These are phyloP conservation scores for Allomyces macrogynus DNA, from an alignment of 192 early-diverging fungal species.

Conservation along the genomic window DNA sequence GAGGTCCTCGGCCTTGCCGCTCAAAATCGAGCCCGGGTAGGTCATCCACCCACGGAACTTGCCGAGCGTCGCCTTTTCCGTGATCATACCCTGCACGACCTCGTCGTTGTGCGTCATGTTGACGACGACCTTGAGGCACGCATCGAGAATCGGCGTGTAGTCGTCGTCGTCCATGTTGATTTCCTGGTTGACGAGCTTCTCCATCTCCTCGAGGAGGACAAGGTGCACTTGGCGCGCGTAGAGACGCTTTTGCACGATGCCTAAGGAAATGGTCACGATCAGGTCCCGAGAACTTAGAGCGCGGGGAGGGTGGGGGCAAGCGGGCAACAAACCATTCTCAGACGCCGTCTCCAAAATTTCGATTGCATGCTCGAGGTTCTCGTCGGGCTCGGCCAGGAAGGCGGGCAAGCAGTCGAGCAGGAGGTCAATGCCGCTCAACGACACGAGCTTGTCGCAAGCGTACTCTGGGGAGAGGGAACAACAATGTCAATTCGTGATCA, in stretches of 20 bases:
- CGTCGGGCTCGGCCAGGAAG: not conserved
- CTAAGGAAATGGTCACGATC: not conserved
- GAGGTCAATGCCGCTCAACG: not conserved
- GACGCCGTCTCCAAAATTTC: not conserved
- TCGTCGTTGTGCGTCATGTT: not conserved
- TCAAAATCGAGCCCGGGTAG: not conserved
- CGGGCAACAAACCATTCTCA: too few relatives aligned
- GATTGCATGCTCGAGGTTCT: not conserved
- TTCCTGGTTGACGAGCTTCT: not conserved
- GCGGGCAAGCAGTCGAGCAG: not conserved
- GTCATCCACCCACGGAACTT: not conserved
- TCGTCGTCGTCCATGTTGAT: not conserved
- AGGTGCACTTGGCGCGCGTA: not conserved
- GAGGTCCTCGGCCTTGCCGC: not conserved
- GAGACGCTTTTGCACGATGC: not conserved
- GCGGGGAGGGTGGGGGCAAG: too few relatives aligned
- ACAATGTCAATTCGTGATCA: not conserved
- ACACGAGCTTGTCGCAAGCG: not conserved
- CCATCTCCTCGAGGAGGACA: not conserved
- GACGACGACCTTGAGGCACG: not conserved
- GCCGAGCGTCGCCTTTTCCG: not conserved
- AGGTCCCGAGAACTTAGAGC: too few relatives aligned
- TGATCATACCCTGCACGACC: not conserved
- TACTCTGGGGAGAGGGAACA: too few relatives aligned
- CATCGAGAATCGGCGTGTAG: not conserved